Evolutionary conservation across 2,329 filamentous ascomycete species (phyloP), one percentile per base, ranked within the genome.

Genomic region (Arthrobotrys megalospora): DNA sequence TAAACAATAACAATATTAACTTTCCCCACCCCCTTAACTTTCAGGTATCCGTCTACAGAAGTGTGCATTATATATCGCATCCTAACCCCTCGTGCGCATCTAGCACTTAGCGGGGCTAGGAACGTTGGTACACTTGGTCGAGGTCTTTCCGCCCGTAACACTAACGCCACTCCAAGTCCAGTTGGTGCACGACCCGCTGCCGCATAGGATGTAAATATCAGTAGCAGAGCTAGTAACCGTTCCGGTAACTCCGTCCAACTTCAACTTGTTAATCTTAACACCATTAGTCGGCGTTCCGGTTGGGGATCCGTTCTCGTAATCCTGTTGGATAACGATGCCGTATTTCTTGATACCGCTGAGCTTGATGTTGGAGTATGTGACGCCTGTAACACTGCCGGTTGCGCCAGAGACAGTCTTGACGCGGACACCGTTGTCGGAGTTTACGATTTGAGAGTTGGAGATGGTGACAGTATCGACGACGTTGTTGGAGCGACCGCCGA

Each of bases 151-250:
- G 45, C 88, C 88, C 19, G 87, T 87, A 43, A 89, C 84, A 50
- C 79, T 82, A 77, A 88, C 86, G 53, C 83, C 85, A 12, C 82
- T 84, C 87, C 87, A 89, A 14, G 85, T 87, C 87, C 88, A 90
- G 83, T 85, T 84, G 4, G 84, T 85, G 83, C 87, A 88, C 11
- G 52, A 60, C 6, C 66, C 66, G 47, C 82, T 83, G 12, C 86
- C 88, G 80, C 88, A 90, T 14, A 89, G 85, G 70, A 90, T 87
- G 81, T 87, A 87, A 79, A 88, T 82, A 63, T 87, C 82, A 19
- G 83, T 85, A n/a, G 81, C 86, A 6, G 80, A 80, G 1, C 82
- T 82, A 19, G 82, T 73, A 55, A 88, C 86, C 3, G 84, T 83
- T 32, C 87, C 87, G 1, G 81, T 84, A 73, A 88, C 84, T 69